These are phyloP conservation scores for Prorocentrum cordatum DNA, from an alignment of 169 alveolate species.

Conservation along the genomic window DNA sequence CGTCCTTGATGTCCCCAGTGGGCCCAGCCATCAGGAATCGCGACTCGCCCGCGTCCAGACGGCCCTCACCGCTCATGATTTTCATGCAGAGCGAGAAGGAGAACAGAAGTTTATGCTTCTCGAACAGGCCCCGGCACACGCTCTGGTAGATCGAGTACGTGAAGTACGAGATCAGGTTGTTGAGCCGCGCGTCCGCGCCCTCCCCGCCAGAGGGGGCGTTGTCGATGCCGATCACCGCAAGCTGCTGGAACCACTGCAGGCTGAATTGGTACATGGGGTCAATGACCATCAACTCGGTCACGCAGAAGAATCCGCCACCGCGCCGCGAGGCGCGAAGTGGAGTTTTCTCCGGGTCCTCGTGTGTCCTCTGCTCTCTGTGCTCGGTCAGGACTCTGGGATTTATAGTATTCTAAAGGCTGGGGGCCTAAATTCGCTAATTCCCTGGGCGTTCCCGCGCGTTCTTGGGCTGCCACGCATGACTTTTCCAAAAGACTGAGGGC, in stretches of 20 bases:
- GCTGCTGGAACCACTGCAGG: conserved; percentile 89
- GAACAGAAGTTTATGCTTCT: conserved; percentile 83
- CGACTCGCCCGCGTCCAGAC: conserved; percentile 80
- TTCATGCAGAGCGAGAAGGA: conserved; percentile 82
- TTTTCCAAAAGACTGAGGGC: too few species aligned
- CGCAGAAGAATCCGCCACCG: conserved; percentile 85
- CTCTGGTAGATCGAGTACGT: conserved; percentile 80
- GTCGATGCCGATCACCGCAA: conserved; percentile 84
- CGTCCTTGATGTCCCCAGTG: conserved; percentile 80
- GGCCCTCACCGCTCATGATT: conserved; percentile 79
- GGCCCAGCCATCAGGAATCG: conserved; percentile 90
- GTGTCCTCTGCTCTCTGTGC: too few species aligned
- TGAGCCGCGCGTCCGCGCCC: neutral
- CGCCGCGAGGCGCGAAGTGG: conserved; percentile 87
- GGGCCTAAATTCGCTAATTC: too few species aligned
- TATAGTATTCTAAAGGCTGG: too few species aligned
- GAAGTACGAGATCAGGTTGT: conserved; percentile 35
- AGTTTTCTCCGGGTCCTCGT: conserved; percentile 74
- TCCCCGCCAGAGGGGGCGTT: conserved; percentile 67
- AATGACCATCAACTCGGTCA: conserved; percentile 83
- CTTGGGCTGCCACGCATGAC: too few species aligned
- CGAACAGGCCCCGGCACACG: conserved; percentile 88
- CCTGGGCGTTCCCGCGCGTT: too few species aligned
- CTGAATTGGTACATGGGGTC: conserved; percentile 95
- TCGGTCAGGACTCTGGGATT: too few species aligned